Evolutionary conservation across 371 early-diverging fungal genomes (phyloP).

Genomic region (Funneliformis caledonium): DNA sequence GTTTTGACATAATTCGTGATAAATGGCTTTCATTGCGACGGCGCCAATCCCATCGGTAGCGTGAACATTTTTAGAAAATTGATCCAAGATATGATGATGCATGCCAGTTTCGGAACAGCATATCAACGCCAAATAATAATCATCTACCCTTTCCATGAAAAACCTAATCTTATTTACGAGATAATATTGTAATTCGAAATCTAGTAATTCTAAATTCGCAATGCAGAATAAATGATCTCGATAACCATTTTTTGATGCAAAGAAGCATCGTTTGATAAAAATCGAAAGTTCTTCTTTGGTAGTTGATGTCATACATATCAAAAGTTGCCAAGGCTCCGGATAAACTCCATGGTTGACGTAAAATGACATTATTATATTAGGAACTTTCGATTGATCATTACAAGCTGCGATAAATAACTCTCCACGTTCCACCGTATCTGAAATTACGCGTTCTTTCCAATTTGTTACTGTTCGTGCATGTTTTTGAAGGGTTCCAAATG

Average conservation of each 20-base stretch:
- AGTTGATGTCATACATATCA: slow-evolving; percentile 35
- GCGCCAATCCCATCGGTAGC: slow-evolving; percentile 8
- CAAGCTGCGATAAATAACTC: slow-evolving; percentile 33
- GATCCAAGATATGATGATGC: slow-evolving; percentile 39
- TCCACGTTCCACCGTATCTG: slow-evolving; percentile 17
- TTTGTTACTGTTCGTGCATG: neutral
- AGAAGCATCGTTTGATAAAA: slow-evolving; percentile 39
- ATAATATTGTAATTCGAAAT: slow-evolving; percentile 40
- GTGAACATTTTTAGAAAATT: slow-evolving; percentile 40
- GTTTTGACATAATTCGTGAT: slow-evolving; percentile 34
- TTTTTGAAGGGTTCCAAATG: slow-evolving; percentile 8
- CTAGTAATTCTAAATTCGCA: slow-evolving; percentile 38
- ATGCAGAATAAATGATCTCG: slow-evolving; percentile 26
- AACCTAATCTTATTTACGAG: slow-evolving; percentile 30
- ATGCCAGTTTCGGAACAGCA: slow-evolving; percentile 27
- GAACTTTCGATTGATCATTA: slow-evolving; percentile 12
- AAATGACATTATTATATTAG: slow-evolving; percentile 40
- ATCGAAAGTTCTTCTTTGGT: slow-evolving; percentile 37
- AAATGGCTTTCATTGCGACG: slow-evolving; percentile 29
- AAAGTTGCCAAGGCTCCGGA: slow-evolving; percentile 41
- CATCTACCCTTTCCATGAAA: neutral
- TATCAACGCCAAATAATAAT: slow-evolving; percentile 28
- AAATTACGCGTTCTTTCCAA: slow-evolving; percentile 16
- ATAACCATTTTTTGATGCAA: slow-evolving; percentile 36
- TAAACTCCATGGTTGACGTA: slow-evolving; percentile 33